Evolutionary conservation across 192 early-diverging fungal genomes (phyloP).

Genomic region (Gamsiella multidivaricata): DNA sequence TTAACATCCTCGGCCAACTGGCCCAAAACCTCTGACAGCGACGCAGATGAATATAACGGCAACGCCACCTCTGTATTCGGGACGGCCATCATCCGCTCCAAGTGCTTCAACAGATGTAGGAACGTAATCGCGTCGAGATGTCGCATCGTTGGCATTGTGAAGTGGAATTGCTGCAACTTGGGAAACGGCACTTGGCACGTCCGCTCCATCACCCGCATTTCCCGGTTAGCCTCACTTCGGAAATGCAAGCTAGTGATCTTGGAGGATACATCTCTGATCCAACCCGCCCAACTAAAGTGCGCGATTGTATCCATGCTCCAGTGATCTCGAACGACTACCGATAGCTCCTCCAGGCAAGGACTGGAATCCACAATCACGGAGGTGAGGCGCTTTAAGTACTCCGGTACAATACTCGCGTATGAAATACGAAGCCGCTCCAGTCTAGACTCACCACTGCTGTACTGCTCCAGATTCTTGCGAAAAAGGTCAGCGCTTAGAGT

Average conservation of each 20-base stretch:
- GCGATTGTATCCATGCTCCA: background rate
- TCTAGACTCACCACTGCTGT: background rate
- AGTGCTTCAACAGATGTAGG: background rate
- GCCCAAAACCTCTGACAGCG: too few relatives aligned
- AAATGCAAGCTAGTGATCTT: background rate
- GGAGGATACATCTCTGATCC: background rate
- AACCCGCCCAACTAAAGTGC: constrained; percentile 6
- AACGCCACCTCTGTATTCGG: background rate
- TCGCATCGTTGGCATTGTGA: background rate
- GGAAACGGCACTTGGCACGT: background rate
- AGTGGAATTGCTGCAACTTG: background rate
- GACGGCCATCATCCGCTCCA: background rate
- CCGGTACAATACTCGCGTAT: background rate
- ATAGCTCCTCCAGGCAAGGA: background rate
- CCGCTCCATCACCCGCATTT: background rate
- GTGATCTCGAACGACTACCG: background rate
- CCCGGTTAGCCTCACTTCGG: background rate
- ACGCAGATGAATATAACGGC: background rate
- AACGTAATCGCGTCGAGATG: background rate
- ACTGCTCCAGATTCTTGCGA: background rate
- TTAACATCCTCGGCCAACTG: too few relatives aligned
- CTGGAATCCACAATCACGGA: background rate
- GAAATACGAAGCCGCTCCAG: background rate
- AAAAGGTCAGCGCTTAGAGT: background rate
- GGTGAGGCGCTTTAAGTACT: background rate